phyloP scores from a whole-genome alignment of 352 stramenopile genomes.

The Phytophthora capsici region DNA sequence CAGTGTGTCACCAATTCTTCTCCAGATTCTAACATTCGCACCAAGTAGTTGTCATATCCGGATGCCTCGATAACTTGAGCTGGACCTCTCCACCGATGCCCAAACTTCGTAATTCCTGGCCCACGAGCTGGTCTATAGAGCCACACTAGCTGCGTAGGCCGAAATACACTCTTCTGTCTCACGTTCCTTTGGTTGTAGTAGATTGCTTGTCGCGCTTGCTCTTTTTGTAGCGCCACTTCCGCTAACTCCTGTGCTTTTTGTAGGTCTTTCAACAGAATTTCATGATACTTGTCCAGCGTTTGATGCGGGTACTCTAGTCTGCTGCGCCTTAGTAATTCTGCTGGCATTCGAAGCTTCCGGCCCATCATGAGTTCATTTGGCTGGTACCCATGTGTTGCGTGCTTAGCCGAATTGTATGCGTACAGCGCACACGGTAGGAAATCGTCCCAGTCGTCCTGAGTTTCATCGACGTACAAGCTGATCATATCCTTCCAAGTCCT shows the following conservation, averaged over 20 bases:
- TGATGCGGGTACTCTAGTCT: not conserved
- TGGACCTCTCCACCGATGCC: no score
- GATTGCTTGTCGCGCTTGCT: not conserved
- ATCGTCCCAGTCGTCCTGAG: constrained; percentile 28
- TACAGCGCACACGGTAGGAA: constrained; percentile 12
- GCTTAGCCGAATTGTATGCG: not conserved
- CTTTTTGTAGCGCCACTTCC: not conserved
- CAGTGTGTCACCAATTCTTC: no score
- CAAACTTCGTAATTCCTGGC: not conserved
- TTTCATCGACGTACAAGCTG: constrained; percentile 8
- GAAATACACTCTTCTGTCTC: no score
- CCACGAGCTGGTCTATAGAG: not conserved
- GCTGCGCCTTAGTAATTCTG: not conserved
- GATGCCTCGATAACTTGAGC: no score
- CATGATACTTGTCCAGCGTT: not conserved
- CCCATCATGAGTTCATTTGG: constrained; percentile 23
- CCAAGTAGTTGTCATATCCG: no score
- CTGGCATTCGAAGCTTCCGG: not conserved
- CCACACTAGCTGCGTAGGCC: no score
- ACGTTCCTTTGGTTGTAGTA: no score
- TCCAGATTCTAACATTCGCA: no score
- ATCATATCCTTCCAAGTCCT: constrained; percentile 31
- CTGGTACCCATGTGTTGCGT: not conserved
- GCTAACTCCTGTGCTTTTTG: not conserved
- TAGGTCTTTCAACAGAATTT: not conserved